Conservation (phyloP, 176 grass and related monocot genomes). For the Zea luxurians region DNA sequence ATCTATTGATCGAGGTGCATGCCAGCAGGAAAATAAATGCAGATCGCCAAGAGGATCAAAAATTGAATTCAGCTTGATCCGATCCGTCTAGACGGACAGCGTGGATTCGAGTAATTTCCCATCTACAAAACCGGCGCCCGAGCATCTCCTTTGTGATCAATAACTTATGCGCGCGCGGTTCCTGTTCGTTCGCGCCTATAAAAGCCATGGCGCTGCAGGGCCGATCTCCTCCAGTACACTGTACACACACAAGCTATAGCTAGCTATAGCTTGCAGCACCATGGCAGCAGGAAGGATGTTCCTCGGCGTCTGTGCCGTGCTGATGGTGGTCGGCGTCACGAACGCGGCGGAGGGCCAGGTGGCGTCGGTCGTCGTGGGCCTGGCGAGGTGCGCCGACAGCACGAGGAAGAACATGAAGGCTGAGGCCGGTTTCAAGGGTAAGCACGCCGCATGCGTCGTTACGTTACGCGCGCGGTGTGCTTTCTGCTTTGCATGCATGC, state of each 20-base stretch:
- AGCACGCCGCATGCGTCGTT: not conserved
- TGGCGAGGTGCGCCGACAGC: conserved; percentile 18
- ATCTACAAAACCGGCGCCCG: conserved; percentile 27
- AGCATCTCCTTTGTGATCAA: not conserved
- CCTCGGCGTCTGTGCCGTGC: conserved; percentile 4
- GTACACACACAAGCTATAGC: too few relatives aligned
- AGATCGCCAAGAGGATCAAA: conserved; percentile 14
- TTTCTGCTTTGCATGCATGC: not conserved
- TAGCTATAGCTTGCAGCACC: not conserved
- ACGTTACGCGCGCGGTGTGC: too few relatives aligned
- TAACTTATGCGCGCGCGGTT: not conserved
- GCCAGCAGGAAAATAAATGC: not conserved
- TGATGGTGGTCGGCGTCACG: not conserved
- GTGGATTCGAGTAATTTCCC: not conserved
- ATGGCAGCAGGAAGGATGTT: not conserved
- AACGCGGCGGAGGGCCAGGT: not conserved
- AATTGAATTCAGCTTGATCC: conserved; percentile 17
- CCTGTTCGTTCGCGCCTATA: not conserved
- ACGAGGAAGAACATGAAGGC: conserved; percentile 23
- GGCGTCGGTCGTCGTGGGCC: conserved; percentile 18
- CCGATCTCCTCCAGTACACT: not conserved
- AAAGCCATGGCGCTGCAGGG: not conserved
- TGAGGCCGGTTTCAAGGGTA: conserved; percentile 24
- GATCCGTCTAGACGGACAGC: not conserved
- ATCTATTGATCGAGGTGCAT: not conserved